Conservation (phyloP, 164 flowering plant genomes). For the Protea cynaroides region DNA sequence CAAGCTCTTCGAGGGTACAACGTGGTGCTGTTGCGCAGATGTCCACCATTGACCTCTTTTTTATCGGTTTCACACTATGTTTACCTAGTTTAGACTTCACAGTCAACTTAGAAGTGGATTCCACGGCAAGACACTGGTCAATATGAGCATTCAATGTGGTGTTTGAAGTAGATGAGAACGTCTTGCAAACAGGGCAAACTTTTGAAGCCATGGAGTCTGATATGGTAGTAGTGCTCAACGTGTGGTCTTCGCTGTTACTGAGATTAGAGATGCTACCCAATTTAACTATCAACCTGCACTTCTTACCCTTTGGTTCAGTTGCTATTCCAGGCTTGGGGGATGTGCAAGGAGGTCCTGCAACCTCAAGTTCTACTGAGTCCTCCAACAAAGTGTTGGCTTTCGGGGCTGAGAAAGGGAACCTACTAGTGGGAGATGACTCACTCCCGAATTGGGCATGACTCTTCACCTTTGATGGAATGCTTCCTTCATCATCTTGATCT, state of each 20-base stretch:
- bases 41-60: constrained; percentile 65
- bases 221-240: constrained; percentile 23
- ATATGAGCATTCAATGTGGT: constrained; percentile 96
- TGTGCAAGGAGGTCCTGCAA: constrained; percentile 10
- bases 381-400: constrained; percentile 21
- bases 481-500: constrained; percentile 22
- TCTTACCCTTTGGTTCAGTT: constrained; percentile 29
- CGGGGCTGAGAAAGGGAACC: constrained; percentile 16
- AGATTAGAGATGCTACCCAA: constrained; percentile 31
- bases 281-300: constrained; percentile 52
- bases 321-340: constrained; percentile 24
- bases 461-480: constrained; percentile 22
- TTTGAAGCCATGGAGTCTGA: constrained; percentile 78
- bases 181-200: constrained; percentile 90
- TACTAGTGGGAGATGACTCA: constrained; percentile 21
- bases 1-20: constrained; percentile 88
- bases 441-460: constrained; percentile 26
- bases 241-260: constrained; percentile 37
- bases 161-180: constrained; percentile 80
- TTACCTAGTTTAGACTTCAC: constrained; percentile 30
- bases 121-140: constrained; percentile 82
- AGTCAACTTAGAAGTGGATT: constrained; percentile 42
- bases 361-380: constrained; percentile 17
- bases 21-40: constrained; percentile 51
- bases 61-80: constrained; percentile 63